A percentile compares a stretch with the other conserved stretches of the same genome.
These are phyloP conservation scores for Sphagnum tenellum DNA, from an alignment of 225 moss, liverwort and hornwort genomes.

Conservation along the genomic window DNA sequence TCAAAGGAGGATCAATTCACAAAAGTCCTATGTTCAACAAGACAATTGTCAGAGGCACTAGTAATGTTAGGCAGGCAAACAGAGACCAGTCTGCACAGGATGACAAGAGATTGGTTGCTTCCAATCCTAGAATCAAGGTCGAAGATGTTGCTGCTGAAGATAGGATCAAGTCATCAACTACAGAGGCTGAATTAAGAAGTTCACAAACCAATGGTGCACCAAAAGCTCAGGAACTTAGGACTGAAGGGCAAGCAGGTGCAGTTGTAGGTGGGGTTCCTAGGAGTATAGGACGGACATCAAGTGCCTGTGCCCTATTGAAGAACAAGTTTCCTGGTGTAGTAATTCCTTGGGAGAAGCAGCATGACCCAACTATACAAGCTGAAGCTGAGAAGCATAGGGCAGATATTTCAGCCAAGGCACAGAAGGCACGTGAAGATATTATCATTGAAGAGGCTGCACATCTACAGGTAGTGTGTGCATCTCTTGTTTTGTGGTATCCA, in stretches of 20 bases:
- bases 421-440: slow-evolving; percentile 56
- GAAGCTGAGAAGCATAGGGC: slow-evolving; percentile 59
- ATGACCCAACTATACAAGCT: slow-evolving; percentile 34
- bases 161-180: slow-evolving; percentile 2
- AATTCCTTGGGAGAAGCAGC: slow-evolving; percentile 60
- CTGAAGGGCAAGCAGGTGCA: slow-evolving; percentile 54
- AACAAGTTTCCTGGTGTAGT: slow-evolving; percentile 41
- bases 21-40: too few species aligned
- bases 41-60: too few species aligned
- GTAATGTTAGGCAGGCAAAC: too few species aligned
- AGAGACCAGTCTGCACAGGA: too few species aligned
- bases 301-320: slow-evolving; percentile 25
- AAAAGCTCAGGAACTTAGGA: slow-evolving; percentile 42
- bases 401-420: slow-evolving; percentile 34
- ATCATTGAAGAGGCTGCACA: slow-evolving; percentile 55
- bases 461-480: slow-evolving; percentile 37
- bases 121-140: too few species aligned
- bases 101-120: too few species aligned
- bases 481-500: too few species aligned
- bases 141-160: too few species aligned
- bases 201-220: slow-evolving; percentile 34
- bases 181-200: slow-evolving; percentile 36
- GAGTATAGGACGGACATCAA: slow-evolving; percentile 38
- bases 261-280: slow-evolving; percentile 60
- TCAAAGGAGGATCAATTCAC: too few species aligned